Evolutionary conservation across 164 flowering plant species (phyloP), one percentile per base, ranked within the genome.

Genomic region (Vitis amurensis): DNA sequence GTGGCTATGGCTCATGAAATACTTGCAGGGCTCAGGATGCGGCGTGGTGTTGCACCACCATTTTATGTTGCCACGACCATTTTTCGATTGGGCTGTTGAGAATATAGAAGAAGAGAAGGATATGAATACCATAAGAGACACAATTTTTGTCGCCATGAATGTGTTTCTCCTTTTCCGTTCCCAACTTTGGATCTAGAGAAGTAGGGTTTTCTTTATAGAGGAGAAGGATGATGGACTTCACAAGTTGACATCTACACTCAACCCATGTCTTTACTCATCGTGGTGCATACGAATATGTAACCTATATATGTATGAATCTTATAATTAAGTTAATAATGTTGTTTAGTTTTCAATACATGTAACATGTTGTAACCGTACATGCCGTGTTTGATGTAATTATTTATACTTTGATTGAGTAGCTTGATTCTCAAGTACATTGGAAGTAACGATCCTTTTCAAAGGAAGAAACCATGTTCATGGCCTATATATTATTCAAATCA

Each of bases 41-140:
- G 87, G 89, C 0, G 89, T 86, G 55, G 69, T 61, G 73, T 75
- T 53, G 78, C 89, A 83, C 87, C 89, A 86, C 77, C 71, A 69
- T 16, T 61, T 31, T 19, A 83, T 79, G 73, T 68, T 65, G 59
- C 64, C 37, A 4, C n/a, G 49, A 55, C 48, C n/a, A 13, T 11
- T 29, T 16, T 17, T 64, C 13, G 69, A 53, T 9, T n/a, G 16
- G 7, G 70, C 58, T 8, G 61, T 29, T 50, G 64, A 64, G 68
- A 70, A 61, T 47, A 73, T 29, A 8, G 79, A 44, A 17, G 61
- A 66, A 6, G 52, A 56, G 31, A 69, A 53, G 31, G 70, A 58
- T 14, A 67, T 50, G 52, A 77, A 12, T 14, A 67, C 0, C 2
- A 69, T 1, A 4, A 69, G 3, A 6, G 66, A 19, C 1, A 13